Conservation (phyloP, 1,284 basidiomycete species). For the Boletellus deceptivus region DNA sequence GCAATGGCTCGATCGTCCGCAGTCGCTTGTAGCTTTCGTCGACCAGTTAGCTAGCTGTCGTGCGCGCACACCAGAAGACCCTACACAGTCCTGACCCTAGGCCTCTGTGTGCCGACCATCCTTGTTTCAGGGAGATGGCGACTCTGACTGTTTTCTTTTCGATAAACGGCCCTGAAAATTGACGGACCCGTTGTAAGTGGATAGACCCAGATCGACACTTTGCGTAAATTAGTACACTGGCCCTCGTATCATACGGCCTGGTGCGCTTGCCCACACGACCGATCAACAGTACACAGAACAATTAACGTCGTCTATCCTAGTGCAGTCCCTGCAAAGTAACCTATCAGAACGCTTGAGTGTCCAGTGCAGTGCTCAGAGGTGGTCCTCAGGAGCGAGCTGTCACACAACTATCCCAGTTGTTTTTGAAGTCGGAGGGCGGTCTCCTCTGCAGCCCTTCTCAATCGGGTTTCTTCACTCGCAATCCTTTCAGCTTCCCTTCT, state of each 20-base stretch:
- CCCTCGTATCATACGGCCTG: neutral
- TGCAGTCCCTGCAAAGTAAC: neutral
- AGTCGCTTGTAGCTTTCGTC: constrained; percentile 66
- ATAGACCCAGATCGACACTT: no score
- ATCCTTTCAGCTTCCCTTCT: constrained; percentile 56
- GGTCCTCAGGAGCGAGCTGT: neutral
- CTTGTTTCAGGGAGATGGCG: neutral
- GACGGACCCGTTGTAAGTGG: no score
- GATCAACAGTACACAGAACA: neutral
- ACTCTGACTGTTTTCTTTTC: no score
- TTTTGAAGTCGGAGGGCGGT: constrained; percentile 26
- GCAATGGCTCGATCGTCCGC: constrained; percentile 72
- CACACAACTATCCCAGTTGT: constrained; percentile 2
- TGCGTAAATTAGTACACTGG: neutral
- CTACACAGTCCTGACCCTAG: constrained; percentile 63
- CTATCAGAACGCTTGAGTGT: neutral
- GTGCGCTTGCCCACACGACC: neutral
- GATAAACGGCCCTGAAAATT: neutral
- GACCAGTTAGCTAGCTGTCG: constrained; percentile 9
- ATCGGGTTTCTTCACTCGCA: constrained; percentile 48
- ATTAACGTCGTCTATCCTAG: constrained; percentile 11
- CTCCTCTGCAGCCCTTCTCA: constrained; percentile 53
- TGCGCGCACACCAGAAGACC: neutral
- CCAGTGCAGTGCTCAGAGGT: neutral
- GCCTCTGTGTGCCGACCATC: constrained; percentile 31